phyloP scores from a whole-genome alignment of 129 eudicot genomes.

The Rutidosis leptorrhynchoides region DNA sequence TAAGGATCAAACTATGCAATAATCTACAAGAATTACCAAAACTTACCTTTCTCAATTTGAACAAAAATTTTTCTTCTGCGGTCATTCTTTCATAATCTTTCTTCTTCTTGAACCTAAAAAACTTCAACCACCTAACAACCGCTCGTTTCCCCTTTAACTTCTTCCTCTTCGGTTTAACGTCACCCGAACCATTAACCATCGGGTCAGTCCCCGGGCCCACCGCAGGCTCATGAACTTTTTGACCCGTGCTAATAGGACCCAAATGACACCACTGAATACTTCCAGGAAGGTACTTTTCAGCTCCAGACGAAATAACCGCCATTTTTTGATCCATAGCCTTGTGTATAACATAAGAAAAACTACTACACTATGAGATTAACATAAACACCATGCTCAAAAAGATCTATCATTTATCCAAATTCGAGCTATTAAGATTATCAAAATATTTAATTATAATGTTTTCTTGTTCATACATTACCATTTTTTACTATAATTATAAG shows the following conservation, averaged over 20 bases:
- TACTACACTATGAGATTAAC: slow-evolving; percentile 48
- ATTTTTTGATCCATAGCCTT: slow-evolving; percentile 45
- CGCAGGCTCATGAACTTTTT: slow-evolving; percentile 26
- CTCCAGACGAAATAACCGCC: slow-evolving; percentile 24
- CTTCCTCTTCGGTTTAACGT: slow-evolving; percentile 57
- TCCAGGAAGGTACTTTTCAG: slow-evolving; percentile 30
- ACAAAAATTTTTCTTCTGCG: slow-evolving; percentile 68
- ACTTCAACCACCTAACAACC: slow-evolving; percentile 91
- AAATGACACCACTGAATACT: slow-evolving; percentile 46
- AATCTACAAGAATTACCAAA: neutral
- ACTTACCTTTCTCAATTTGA: slow-evolving; percentile 65
- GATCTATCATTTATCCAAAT: neutral
- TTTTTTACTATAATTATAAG: neutral
- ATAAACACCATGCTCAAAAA: neutral
- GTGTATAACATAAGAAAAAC: slow-evolving; percentile 46
- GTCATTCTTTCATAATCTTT: slow-evolving; percentile 79
- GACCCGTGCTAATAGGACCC: slow-evolving; percentile 27
- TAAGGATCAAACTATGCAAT: slow-evolving; percentile 5
- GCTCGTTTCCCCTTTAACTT: slow-evolving; percentile 90
- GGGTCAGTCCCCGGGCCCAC: slow-evolving; percentile 26
- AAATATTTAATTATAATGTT: neutral
- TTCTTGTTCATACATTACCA: neutral
- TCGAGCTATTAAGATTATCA: neutral
- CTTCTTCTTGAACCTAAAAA: slow-evolving; percentile 83
- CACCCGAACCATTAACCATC: slow-evolving; percentile 31